Evolutionary conservation across 108 stramenopile genomes (phyloP).

Genomic region (Stephanodiscus minutulus): DNA sequence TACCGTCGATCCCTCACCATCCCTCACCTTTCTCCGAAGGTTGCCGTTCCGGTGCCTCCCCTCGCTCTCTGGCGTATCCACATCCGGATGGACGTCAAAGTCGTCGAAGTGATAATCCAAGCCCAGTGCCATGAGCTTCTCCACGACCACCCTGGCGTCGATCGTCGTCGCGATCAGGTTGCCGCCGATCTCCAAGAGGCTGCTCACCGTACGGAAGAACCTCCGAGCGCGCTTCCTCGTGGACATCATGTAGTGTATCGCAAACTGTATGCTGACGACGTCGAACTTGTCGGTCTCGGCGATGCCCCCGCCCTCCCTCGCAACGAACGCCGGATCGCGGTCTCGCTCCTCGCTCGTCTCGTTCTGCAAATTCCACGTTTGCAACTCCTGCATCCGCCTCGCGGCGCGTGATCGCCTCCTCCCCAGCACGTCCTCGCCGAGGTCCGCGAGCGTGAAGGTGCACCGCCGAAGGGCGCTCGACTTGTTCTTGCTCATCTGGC

Average conservation of each 20-base stretch:
- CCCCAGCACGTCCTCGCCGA: conserved; percentile 91
- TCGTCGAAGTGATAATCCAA: conserved; percentile 72
- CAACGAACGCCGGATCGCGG: conserved; percentile 61
- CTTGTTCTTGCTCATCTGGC: conserved; percentile 58
- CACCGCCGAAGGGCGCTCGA: conserved; percentile 45
- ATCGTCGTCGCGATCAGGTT: conserved; percentile 95
- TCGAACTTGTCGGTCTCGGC: conserved; percentile 78
- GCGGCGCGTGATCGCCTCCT: conserved; percentile 50
- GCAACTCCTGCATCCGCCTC: conserved; percentile 69
- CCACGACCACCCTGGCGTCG: conserved; percentile 85
- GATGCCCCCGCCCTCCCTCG: conserved; percentile 72
- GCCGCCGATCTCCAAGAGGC: conserved; percentile 87
- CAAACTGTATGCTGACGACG: conserved; percentile 97
- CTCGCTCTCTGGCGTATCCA: conserved; percentile 41
- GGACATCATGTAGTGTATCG: conserved; percentile 98
- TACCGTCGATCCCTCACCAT: conserved; percentile 49
- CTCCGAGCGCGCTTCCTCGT: conserved; percentile 78
- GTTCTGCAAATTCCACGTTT: conserved; percentile 72
- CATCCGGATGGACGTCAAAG: conserved; percentile 34
- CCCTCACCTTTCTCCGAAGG: conserved; percentile 20
- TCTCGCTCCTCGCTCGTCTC: conserved; percentile 59
- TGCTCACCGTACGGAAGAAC: conserved; percentile 90
- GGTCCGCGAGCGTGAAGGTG: conserved; percentile 79
- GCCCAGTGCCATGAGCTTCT: conserved; percentile 77
- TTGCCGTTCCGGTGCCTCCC: conserved; percentile 39